Evolutionary conservation across 495 filamentous ascomycete genomes (phyloP), one percentile per base, ranked within the genome.

Genomic region (Bacidia gigantensis): DNA sequence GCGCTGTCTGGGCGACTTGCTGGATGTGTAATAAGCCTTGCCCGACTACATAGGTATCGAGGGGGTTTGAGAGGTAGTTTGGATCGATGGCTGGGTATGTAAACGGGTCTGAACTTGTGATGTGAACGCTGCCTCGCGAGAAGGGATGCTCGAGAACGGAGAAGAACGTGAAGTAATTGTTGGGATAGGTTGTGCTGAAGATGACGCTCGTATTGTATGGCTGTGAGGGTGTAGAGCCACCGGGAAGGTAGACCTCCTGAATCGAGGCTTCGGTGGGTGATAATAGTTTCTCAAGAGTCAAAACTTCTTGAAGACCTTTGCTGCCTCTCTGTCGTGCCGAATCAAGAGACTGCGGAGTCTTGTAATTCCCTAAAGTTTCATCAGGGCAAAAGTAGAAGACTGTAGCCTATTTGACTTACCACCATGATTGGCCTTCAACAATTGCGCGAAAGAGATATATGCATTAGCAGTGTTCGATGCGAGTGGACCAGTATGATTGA

Each of bases 81-180:
- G 77, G 76, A 51, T 82, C 71, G 54, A 77, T 73, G 1, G 54
- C 38, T 0, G 78, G 73, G n/a, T 64, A 48, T 3, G 53, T 58
- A 0, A 39, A 42, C 0, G 69, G 53, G 43, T 74, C 62, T 5
- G 64, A 35, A 9, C 67, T 69, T 0, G 58, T 56, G 46, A 80
- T 77, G 57, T 82, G 79, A 46, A 81, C 69, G 38, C 60, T 74
- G 3, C 79, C 79, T 10, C 78, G 73, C 2, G 76, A 76, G 26
- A 79, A 73, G 1, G 78, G 76, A 21, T 76, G 69, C 20, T 69
- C 60, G 0, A 71, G 58, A 22, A 48, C 45, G 0, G 50, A 45
- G n/a, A 54, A 50, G 26, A 58, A 48, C 25, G 59, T 43, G n/a
- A 58, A 50, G 53, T 49, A 52, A 11, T 61, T 61, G 11, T 53